phyloP scores from a whole-genome alignment of 164 flowering plant species.

The Tinospora cordifolia region DNA sequence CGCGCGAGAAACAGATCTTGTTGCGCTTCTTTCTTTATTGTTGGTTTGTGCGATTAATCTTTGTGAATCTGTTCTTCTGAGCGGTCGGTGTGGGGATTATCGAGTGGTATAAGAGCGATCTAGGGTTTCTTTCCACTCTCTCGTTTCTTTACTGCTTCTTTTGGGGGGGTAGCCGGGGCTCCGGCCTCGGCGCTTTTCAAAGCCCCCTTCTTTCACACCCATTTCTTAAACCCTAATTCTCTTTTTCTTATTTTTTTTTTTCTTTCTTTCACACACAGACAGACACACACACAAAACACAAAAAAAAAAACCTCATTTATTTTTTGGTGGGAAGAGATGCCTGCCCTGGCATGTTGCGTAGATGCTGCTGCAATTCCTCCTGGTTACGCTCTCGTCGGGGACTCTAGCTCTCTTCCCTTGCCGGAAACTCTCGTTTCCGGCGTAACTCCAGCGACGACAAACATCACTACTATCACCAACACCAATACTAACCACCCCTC shows the following conservation, averaged over 20 bases:
- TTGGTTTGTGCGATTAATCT: neutral
- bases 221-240: slow-evolving; percentile 12
- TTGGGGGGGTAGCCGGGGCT: slow-evolving; percentile 99
- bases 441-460: slow-evolving; percentile 23
- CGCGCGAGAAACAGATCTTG: too few relatives aligned
- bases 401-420: slow-evolving; percentile 42
- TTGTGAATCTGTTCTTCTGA: slow-evolving; percentile 42
- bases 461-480: slow-evolving; percentile 19
- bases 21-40: neutral
- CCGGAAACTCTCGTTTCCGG: slow-evolving; percentile 31
- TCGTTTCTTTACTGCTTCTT: slow-evolving; percentile 55
- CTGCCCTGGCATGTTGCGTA: slow-evolving; percentile 73
- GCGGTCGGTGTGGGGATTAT: slow-evolving; percentile 46
- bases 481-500: slow-evolving; percentile 10
- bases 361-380: slow-evolving; percentile 55
- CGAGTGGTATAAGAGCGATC: slow-evolving; percentile 22
- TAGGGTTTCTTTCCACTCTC: slow-evolving; percentile 34
- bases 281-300: too few relatives aligned
- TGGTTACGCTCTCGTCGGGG: slow-evolving; percentile 56
- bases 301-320: too few relatives aligned
- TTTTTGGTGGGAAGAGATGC: slow-evolving; percentile 53
- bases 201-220: slow-evolving; percentile 80
- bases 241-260: slow-evolving; percentile 6
- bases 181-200: slow-evolving; percentile 98
- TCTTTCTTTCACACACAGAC: slow-evolving; percentile 4